Evolutionary conservation across 805 yeast species (phyloP).

Genomic region (Starmerella bombi): DNA sequence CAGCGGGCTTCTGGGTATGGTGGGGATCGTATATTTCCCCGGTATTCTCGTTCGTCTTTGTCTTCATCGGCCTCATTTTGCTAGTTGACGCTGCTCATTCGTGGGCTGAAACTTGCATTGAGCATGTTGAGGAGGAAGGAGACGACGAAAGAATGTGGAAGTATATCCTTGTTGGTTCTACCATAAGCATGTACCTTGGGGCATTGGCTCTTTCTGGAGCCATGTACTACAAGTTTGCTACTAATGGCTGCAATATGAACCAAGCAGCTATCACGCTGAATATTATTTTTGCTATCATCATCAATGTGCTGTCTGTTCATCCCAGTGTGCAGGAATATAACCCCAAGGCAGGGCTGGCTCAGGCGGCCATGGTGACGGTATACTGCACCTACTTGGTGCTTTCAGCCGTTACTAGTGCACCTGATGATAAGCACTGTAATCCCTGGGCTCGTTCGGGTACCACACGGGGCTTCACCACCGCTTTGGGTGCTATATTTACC

Average conservation of each 20-base stretch:
- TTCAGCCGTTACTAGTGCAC: conserved; percentile 91
- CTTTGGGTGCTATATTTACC: conserved; percentile 85
- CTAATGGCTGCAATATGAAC: conserved; percentile 73
- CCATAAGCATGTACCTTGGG: conserved; percentile 68
- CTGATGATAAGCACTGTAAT: conserved; percentile 85
- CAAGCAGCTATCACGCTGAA: conserved; percentile 75
- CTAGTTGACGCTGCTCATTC: conserved; percentile 95
- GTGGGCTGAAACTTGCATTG: conserved; percentile 94
- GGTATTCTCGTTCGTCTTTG: conserved; percentile 67
- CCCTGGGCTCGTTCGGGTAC: conserved; percentile 83
- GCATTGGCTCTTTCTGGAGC: conserved; percentile 58
- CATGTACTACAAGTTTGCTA: conserved; percentile 76
- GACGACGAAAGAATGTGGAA: conserved; percentile 61
- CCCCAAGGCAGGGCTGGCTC: conserved; percentile 93
- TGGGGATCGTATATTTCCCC: conserved; percentile 90
- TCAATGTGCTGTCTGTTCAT: conserved; percentile 59
- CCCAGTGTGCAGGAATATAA: conserved; percentile 82
- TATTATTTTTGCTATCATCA: conserved; percentile 46
- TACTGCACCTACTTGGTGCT: conserved; percentile 85
- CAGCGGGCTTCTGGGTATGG: conserved; percentile 71
- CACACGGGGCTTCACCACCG: conserved; percentile 75
- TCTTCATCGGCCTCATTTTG: conserved; percentile 77
- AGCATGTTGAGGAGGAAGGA: conserved; percentile 66
- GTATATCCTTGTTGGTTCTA: conserved; percentile 69
- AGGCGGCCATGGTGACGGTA: conserved; percentile 85